phyloP scores from a whole-genome alignment of 495 filamentous ascomycete genomes.

The Thermothielavioides terrestris region DNA sequence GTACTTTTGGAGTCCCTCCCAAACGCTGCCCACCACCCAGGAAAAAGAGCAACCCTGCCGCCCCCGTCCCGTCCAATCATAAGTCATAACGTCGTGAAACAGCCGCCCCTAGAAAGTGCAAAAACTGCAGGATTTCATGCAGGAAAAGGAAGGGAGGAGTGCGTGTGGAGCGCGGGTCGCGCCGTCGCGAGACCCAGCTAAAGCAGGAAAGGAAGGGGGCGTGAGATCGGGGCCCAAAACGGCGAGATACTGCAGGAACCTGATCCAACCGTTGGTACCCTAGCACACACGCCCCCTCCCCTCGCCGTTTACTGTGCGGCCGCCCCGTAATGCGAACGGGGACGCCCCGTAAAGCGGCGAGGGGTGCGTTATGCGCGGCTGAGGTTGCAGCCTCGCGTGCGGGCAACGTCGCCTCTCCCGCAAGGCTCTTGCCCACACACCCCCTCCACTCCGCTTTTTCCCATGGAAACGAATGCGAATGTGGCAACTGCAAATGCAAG shows the following conservation, averaged over 20 bases:
- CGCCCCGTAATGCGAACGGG: background rate
- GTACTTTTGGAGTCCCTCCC: background rate
- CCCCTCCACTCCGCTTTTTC: background rate
- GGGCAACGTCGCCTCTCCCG: constrained; percentile 22
- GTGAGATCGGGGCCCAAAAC: constrained; percentile 21
- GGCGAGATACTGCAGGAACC: background rate
- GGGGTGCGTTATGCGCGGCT: background rate
- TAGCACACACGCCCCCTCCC: constrained; percentile 28
- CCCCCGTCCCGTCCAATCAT: constrained; percentile 35
- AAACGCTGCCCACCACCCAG: no score
- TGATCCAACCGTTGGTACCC: background rate
- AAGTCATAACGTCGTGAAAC: constrained; percentile 36
- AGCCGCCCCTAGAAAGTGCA: constrained; percentile 9
- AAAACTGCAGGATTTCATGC: background rate
- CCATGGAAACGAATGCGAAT: constrained; percentile 3
- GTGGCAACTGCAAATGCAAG: constrained; percentile 5
- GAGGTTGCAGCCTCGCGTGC: constrained; percentile 10
- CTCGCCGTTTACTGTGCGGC: background rate
- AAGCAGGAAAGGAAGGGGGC: constrained; percentile 14
- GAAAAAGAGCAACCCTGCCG: constrained; percentile 11
- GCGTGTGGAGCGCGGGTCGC: background rate
- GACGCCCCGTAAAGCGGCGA: background rate
- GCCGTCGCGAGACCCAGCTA: constrained; percentile 7
- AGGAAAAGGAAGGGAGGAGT: background rate
- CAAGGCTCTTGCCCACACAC: constrained; percentile 17